phyloP scores from a whole-genome alignment of 768 basidiomycete genomes.

The Dacryopinax spathularia region DNA sequence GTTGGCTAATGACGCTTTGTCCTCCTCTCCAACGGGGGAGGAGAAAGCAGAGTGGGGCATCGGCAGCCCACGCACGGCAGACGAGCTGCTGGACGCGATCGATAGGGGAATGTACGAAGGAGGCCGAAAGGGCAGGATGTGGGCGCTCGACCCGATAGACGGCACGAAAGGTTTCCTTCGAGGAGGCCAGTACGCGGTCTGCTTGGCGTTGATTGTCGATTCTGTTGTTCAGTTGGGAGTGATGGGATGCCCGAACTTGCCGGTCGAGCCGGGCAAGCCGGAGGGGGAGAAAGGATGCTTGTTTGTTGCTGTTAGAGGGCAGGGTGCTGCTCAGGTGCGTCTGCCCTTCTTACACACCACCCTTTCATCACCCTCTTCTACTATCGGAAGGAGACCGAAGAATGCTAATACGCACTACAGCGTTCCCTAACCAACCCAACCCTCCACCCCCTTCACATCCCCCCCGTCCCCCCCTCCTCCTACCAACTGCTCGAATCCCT shows the following conservation, averaged over 20 bases:
- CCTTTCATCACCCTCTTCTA: not conserved
- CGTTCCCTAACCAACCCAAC: slow-evolving; percentile 39
- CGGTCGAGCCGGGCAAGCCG: slow-evolving; percentile 37
- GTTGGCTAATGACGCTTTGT: slow-evolving; percentile 70
- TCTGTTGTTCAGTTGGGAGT: slow-evolving; percentile 67
- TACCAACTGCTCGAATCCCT: slow-evolving; percentile 80
- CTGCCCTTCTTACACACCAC: slow-evolving; percentile 4
- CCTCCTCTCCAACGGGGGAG: slow-evolving; percentile 36
- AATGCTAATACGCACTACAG: slow-evolving; percentile 27
- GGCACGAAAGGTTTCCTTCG: slow-evolving; percentile 89
- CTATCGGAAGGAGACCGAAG: slow-evolving; percentile 4
- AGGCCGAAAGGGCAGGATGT: slow-evolving; percentile 60
- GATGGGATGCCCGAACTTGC: slow-evolving; percentile 87
- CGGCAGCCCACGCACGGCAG: slow-evolving; percentile 41
- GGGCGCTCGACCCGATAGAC: slow-evolving; percentile 83
- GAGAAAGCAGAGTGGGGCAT: slow-evolving; percentile 61
- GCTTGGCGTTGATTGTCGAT: slow-evolving; percentile 70
- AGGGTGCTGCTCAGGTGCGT: slow-evolving; percentile 61
- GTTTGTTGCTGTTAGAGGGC: slow-evolving; percentile 74
- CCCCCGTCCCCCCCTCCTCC: slow-evolving; percentile 31
- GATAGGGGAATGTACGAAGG: slow-evolving; percentile 69
- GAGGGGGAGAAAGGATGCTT: slow-evolving; percentile 59
- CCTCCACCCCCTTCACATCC: slow-evolving; percentile 40
- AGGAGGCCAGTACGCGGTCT: slow-evolving; percentile 87
- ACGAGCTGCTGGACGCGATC: slow-evolving; percentile 66